Base-by-base conservation (phyloP, 208 protist species). In the Leptomonas pyrrhocoris region DNA sequence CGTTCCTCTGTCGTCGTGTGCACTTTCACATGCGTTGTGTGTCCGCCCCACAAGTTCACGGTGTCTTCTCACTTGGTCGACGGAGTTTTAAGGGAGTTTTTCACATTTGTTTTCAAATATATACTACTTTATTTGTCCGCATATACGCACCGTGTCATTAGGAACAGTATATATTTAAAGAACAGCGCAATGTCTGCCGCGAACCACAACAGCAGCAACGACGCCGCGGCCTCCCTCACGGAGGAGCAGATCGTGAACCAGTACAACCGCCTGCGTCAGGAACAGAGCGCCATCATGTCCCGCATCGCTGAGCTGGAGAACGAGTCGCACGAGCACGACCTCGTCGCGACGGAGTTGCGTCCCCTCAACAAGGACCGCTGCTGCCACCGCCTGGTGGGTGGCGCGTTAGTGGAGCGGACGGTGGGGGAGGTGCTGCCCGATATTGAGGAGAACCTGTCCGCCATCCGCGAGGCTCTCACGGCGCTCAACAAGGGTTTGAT, bases 361-460 rank as follows among this genome's bases (percentile, higher is more conserved):
- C 83, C 90, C 8, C 79, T 98, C 19, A 90, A 98, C 53, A 73
- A 77, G 36, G 83, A 91, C 45, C 96, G 97, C 71, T 95, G 96
- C 77, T 98, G 96, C 77, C 97, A 97, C 73, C 93, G 97, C 31
- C 80, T 98, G 34, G 87, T 99, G 16, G 98, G 97, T 40, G 95
- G 92, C 34, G 97, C 98, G 30, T 86, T 99, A 13, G 88, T 98
- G 45, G 96, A 99, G 80, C 89, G 94, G 66, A 99, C 92, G 9
- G 96, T 98, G 0, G 96, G 83, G 16, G 96, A 98, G 62, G 92
- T 98, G 31, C 76, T 98, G 30, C 98, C 97, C 15, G 94, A 96
- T 54, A 87, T 99, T n/a, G 81, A 97, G 83, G 78, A 91, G 56
- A 98, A 97, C 73, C 72, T 93, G 21, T 76, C 84, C 25, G 80